Conservation (phyloP, 306 rosid species). For the Vachellia pachyceras region DNA sequence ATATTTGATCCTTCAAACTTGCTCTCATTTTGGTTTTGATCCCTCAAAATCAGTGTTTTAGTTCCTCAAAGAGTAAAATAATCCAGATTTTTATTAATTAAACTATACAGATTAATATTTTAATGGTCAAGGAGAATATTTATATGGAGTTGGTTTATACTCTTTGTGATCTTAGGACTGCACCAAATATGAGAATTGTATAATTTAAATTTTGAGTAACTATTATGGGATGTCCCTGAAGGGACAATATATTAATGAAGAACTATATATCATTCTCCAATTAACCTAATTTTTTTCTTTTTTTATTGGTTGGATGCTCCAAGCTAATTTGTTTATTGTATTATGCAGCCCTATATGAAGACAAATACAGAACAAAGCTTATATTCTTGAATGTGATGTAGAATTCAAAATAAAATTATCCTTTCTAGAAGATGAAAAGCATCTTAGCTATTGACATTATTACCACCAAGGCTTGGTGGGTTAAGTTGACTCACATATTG, state of each 20-base stretch:
- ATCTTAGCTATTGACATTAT: neutral
- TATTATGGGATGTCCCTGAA: too few relatives aligned
- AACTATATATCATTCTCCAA: neutral
- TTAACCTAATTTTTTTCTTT: too few relatives aligned
- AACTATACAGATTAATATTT: too few relatives aligned
- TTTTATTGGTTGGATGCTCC: neutral
- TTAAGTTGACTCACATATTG: neutral
- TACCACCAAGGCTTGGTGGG: neutral
- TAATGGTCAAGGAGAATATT: neutral
- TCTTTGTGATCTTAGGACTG: neutral
- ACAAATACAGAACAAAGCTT: neutral
- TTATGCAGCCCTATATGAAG: neutral
- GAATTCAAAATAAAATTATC: neutral
- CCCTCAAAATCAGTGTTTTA: too few relatives aligned
- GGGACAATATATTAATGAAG: conserved; percentile 24
- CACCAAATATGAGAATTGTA: neutral
- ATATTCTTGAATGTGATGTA: conserved; percentile 19
- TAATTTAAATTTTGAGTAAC: neutral
- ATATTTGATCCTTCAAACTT: too few relatives aligned
- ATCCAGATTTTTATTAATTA: too few relatives aligned
- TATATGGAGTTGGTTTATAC: neutral
- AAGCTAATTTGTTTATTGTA: neutral
- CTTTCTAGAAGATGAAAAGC: conserved; percentile 10
- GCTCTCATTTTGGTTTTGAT: too few relatives aligned
- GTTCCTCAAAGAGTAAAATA: too few relatives aligned